Conservation (phyloP, 306 rosid species). For the Citrullus amarus region DNA sequence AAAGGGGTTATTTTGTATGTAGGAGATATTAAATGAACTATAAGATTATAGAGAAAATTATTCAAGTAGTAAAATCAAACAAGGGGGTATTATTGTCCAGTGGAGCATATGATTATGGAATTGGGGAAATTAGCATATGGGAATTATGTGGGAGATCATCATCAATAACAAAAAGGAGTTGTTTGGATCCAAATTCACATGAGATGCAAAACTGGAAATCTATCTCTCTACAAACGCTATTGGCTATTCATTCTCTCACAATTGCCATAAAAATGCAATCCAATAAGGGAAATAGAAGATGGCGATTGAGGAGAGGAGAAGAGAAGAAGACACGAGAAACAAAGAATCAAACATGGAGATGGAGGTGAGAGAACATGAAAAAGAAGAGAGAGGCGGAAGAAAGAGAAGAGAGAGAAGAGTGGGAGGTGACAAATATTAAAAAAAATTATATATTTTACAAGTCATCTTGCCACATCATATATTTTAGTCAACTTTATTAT, state of each 20-base stretch:
- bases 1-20: constrained; percentile 68
- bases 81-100: constrained; percentile 45
- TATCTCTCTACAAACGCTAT: constrained; percentile 49
- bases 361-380: too few relatives aligned
- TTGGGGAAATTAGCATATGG: constrained; percentile 59
- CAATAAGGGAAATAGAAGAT: too few relatives aligned
- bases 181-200: constrained; percentile 69
- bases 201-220: constrained; percentile 64
- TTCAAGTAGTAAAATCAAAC: constrained; percentile 16
- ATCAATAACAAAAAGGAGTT: constrained; percentile 11
- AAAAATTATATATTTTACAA: too few relatives aligned
- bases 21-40: constrained; percentile 76
- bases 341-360: too few relatives aligned
- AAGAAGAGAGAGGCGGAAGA: too few relatives aligned
- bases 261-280: too few relatives aligned
- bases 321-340: too few relatives aligned
- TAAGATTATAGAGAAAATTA: constrained; percentile 27
- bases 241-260: not conserved
- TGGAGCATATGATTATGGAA: constrained; percentile 74
- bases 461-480: too few relatives aligned
- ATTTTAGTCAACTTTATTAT: too few relatives aligned
- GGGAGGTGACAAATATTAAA: too few relatives aligned
- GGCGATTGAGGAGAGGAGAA: too few relatives aligned
- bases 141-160: constrained; percentile 18
- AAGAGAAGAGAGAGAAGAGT: too few relatives aligned